phyloP scores from a whole-genome alignment of 129 eudicot genomes.

The Ambrosia trifida region DNA sequence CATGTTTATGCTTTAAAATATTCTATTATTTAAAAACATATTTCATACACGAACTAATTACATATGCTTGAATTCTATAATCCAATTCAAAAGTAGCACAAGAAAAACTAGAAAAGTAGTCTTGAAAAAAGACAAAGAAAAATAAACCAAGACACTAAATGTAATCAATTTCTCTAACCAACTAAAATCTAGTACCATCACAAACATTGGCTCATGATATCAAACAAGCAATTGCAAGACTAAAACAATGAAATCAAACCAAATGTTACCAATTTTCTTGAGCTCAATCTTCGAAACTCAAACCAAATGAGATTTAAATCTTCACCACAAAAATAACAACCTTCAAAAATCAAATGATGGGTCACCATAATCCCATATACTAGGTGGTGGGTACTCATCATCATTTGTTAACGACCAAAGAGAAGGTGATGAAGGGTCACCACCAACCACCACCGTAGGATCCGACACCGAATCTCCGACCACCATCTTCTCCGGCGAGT shows the following conservation, averaged over 20 bases:
- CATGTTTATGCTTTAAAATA: too few species aligned
- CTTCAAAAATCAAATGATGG: conserved; percentile 60
- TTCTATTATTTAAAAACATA: too few species aligned
- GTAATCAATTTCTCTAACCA: background rate
- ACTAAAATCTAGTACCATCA: background rate
- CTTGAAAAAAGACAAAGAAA: background rate
- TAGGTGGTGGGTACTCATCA: conserved; percentile 52
- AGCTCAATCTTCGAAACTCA: too few species aligned
- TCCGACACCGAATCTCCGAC: conserved; percentile 42
- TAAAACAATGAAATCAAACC: too few species aligned
- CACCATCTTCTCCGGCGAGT: conserved; percentile 23
- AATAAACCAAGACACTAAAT: background rate
- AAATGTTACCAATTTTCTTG: too few species aligned
- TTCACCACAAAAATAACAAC: background rate
- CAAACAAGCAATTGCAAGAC: too few species aligned
- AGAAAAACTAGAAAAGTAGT: background rate
- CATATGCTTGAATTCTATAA: too few species aligned
- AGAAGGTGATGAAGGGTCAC: conserved; percentile 36
- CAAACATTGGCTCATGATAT: too few species aligned
- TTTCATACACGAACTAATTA: too few species aligned
- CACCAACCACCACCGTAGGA: conserved; percentile 36
- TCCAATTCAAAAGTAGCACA: background rate
- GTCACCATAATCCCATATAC: conserved; percentile 71
- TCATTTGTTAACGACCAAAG: conserved; percentile 47
- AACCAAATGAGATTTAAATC: too few species aligned